Percentiles rank a stretch among this genome's conserved stretches.
phyloP scores from a whole-genome alignment of 371 early-diverging fungal species.

The Mucor ambiguus region DNA sequence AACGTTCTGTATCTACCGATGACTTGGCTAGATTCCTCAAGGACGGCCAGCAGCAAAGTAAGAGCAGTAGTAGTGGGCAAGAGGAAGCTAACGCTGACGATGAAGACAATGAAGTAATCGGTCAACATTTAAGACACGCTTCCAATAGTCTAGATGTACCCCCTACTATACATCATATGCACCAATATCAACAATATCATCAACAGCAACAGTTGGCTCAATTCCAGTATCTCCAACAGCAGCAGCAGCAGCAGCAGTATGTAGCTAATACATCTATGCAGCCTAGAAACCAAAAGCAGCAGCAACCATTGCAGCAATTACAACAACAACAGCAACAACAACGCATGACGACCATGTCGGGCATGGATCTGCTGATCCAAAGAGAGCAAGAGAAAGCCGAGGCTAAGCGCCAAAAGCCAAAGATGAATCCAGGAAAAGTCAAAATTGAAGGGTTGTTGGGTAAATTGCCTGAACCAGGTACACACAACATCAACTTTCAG shows the following conservation, averaged over 20 bases:
- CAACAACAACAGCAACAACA: constrained; percentile 8
- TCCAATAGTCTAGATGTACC: constrained; percentile 14
- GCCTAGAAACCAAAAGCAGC: constrained; percentile 3
- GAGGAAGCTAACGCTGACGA: not conserved
- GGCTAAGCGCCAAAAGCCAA: constrained; percentile 39
- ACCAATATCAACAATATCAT: constrained; percentile 21
- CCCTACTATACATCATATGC: constrained; percentile 17
- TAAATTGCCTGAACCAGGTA: constrained; percentile 46
- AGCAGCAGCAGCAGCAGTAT: constrained; percentile 13
- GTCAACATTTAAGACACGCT: constrained; percentile 13
- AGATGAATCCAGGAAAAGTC: constrained; percentile 38
- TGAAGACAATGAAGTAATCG: constrained; percentile 20
- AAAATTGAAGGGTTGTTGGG: constrained; percentile 50
- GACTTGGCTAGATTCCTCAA: not conserved
- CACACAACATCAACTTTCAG: constrained; percentile 50
- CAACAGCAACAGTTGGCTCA: constrained; percentile 26
- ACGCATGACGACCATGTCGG: constrained; percentile 39
- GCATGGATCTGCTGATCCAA: constrained; percentile 51
- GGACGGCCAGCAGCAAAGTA: not conserved
- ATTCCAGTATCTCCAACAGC: constrained; percentile 18
- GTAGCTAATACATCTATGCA: not conserved
- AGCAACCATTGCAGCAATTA: constrained; percentile 22
- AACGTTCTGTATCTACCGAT: constrained; percentile 9
- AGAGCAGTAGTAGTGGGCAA: not conserved
- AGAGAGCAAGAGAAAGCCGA: constrained; percentile 50